phyloP scores from a whole-genome alignment of 495 filamentous ascomycete species.

The Oidiodendron maius region DNA sequence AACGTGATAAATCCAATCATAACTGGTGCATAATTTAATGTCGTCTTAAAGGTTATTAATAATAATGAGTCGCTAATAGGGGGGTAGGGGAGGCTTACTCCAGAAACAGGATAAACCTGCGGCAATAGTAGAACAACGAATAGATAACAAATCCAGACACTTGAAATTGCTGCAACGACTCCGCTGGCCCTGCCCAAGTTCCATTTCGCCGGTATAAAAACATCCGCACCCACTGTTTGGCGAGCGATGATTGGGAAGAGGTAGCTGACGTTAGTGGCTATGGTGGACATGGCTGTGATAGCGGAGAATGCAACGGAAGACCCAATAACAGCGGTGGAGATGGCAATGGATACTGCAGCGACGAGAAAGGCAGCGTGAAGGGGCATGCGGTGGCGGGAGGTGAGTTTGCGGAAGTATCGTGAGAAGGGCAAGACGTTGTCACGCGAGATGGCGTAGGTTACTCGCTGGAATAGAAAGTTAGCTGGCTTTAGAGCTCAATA shows the following conservation, averaged over 20 bases:
- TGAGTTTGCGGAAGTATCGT: slow-evolving; percentile 19
- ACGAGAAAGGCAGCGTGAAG: slow-evolving; percentile 28
- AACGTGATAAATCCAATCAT: slow-evolving; percentile 24
- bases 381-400: slow-evolving; percentile 22
- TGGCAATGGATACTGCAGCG: slow-evolving; percentile 19
- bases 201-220: slow-evolving; percentile 27
- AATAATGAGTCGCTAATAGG: too few species aligned
- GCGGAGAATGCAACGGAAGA: slow-evolving; percentile 28
- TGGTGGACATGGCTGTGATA: slow-evolving; percentile 28
- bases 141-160: slow-evolving; percentile 22
- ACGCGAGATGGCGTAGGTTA: slow-evolving; percentile 30
- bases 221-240: slow-evolving; percentile 25
- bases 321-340: slow-evolving; percentile 27
- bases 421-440: slow-evolving; percentile 27
- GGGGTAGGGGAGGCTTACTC: too few species aligned
- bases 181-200: slow-evolving; percentile 22
- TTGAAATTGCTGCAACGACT: slow-evolving; percentile 10
- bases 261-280: slow-evolving; percentile 29
- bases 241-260: slow-evolving; percentile 28
- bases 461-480: too few species aligned
- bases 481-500: too few species aligned
- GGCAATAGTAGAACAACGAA: slow-evolving; percentile 22
- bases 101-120: slow-evolving; percentile 23
- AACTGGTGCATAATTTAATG: slow-evolving; percentile 26
- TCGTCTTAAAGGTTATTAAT: too few species aligned